Base-by-base conservation (phyloP, 441 rosid genomes). In the Populus trichocarpa region DNA sequence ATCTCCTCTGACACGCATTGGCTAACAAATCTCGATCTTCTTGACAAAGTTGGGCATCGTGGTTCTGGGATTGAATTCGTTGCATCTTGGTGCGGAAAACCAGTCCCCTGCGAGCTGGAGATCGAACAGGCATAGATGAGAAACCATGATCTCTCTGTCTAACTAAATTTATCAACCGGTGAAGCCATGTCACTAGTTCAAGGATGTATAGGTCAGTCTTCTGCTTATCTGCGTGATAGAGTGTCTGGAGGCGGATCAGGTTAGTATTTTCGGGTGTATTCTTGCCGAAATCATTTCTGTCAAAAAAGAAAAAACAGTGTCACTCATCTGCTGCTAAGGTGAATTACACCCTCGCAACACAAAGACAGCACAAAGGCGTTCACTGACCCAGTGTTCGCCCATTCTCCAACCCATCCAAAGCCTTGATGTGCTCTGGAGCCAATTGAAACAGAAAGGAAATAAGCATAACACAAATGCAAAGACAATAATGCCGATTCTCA, bases 401-500 rank as follows among this genome's bases (percentile, higher is more conserved):
- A 96, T 88, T 95, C 99, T 83, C 99, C 99, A 16, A 95, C 96
- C 98, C 99, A 92, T 63, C 99, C 99, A 14, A 96, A 96, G 63
- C 97, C 97, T 86, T 96, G 99, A 86, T 92, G 96, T 30, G 92
- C 93, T 85, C 99, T 96, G 89, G 63, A 71, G 61, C 67, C 74
- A 67, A 35, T 73, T 78, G 75, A 67, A 84, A 63, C 71, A 66
- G 36, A 73, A 71, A 28, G 23, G 12, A 68, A 71, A 77, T 11
- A 63, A 79, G 32, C 32, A 30, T 25, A 30, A 61, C 35, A 57
- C 3, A 75, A 75, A 28, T 20, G 26, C 18, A 69, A 76, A 63
- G 40, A 32, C 2, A n/a, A 66, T 25, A 20, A 42, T 6, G 32
- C 12, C 20, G 6, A 67, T 10, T 5, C 67, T 26, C 2, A 81